These are phyloP conservation scores for Schoenoplectus tabernaemontani DNA, from an alignment of 202 grass and related monocot species.

Conservation along the genomic window DNA sequence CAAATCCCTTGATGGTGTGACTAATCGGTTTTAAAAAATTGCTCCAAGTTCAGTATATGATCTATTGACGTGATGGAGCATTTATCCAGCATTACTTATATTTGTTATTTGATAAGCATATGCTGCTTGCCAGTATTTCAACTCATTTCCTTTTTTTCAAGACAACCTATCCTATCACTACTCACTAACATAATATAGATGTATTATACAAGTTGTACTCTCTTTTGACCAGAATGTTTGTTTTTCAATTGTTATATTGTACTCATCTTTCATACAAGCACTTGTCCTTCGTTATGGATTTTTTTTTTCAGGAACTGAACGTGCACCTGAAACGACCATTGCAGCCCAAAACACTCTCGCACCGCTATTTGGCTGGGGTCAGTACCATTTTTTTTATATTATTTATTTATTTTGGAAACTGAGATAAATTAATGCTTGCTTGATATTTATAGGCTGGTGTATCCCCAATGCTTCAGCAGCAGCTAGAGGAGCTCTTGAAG, in stretches of 20 bases:
- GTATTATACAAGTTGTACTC: background rate
- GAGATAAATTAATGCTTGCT: background rate
- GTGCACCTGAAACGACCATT: slow-evolving; percentile 51
- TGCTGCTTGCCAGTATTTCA: background rate
- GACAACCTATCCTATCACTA: background rate
- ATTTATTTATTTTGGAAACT: slow-evolving; percentile 12
- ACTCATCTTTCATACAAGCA: slow-evolving; percentile 7
- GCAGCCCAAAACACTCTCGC: slow-evolving; percentile 74
- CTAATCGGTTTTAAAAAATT: background rate
- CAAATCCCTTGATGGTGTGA: background rate
- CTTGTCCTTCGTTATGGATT: slow-evolving; percentile 27
- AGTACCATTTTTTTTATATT: slow-evolving; percentile 20
- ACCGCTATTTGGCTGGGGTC: slow-evolving; percentile 86
- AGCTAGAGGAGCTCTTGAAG: slow-evolving; percentile 69
- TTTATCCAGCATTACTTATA: background rate
- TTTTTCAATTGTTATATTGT: slow-evolving; percentile 7
- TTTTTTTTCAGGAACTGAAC: slow-evolving; percentile 51
- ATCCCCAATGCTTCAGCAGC: slow-evolving; percentile 68
- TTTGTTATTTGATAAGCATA: background rate
- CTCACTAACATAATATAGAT: background rate
- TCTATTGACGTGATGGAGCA: background rate
- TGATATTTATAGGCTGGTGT: slow-evolving; percentile 62
- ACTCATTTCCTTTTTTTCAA: background rate
- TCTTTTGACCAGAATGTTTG: slow-evolving; percentile 18
- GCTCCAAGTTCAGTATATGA: background rate